Evolutionary conservation across 2,329 filamentous ascomycete species (phyloP).

Genomic region (Phialophora expanda): DNA sequence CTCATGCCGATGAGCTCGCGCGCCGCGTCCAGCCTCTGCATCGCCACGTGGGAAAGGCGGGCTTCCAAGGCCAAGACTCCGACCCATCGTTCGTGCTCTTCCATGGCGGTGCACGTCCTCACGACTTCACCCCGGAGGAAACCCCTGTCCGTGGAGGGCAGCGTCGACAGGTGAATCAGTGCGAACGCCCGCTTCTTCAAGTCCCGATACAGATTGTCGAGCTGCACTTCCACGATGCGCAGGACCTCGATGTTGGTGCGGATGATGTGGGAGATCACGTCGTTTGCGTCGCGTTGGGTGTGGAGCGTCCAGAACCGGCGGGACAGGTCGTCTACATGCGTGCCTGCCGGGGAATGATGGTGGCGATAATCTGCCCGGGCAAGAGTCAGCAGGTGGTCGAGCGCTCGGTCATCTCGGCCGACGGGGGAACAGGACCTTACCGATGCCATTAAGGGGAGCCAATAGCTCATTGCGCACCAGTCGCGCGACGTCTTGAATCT

Average conservation of each 20-base stretch:
- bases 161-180: not conserved
- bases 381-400: not conserved
- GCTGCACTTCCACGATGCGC: not conserved
- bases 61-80: not conserved
- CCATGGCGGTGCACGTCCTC: not conserved
- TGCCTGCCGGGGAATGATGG: not conserved
- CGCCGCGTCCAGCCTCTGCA: not conserved
- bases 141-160: not conserved
- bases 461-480: not conserved
- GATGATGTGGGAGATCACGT: constrained; percentile 9
- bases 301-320: constrained; percentile 4
- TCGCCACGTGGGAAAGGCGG: not conserved
- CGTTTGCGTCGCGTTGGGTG: constrained; percentile 7
- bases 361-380: constrained; percentile 9
- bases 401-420: not conserved
- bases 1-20: not conserved
- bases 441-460: constrained; percentile 1
- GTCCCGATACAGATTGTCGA: not conserved
- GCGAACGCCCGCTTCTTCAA: not conserved
- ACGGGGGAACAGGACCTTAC: not conserved
- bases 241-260: constrained; percentile 13
- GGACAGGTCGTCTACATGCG: not conserved
- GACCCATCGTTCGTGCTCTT: constrained; percentile 6
- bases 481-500: not conserved
- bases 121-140: not conserved